Base-by-base conservation (phyloP, 2,329 filamentous ascomycete genomes). In the Aspergillus fijiensis region DNA sequence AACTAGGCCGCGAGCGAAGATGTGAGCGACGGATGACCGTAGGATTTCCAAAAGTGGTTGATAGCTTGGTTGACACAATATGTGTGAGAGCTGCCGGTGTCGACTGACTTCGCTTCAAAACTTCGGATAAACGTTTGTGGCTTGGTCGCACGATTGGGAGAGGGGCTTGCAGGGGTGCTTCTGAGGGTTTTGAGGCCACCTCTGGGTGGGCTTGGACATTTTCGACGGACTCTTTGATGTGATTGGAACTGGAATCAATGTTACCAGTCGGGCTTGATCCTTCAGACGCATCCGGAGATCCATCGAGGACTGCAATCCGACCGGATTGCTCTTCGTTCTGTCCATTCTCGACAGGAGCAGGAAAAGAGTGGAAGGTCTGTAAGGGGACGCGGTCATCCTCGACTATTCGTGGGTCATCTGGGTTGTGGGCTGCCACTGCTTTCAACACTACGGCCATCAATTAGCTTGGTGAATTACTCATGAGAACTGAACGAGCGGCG, bases 1-100 rank as follows among this genome's bases (percentile, higher is more conserved):
- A 68, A 42, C 65, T 74, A 4, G 73, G 74, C 48, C 76, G 72
- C 4, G 68, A 64, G 21, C 71, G 71, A 6, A 75, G 63, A 58
- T 72, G 70, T 2, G 70, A 65, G 54, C 76, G 76, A 53, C 69
- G 77, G 51, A 79, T 75, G 6, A 80, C 72, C 5, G 77, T 80
- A 21, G 75, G 70, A 39, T 74, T 70, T 2, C 73, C 73, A 63
- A 79, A 77, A 5, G 75, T 70, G 27, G 70, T 69, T 3, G 76
- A 77, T 21, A 79, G 55, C 59, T 70, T 77, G 42, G 70, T 71
- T 1, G 77, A 75, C 11, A 79, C 59, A 14, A 72, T 65, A 55
- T 72, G 64, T 33, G 74, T 67, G 16, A 78, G 63, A 19, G 67
- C 69, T 9, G 72, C 68, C 9, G 73, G 64, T n/a, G 60, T 69